These are phyloP conservation scores for Dionaea muscipula DNA, from an alignment of 179 eudicot genomes.

Conservation along the genomic window DNA sequence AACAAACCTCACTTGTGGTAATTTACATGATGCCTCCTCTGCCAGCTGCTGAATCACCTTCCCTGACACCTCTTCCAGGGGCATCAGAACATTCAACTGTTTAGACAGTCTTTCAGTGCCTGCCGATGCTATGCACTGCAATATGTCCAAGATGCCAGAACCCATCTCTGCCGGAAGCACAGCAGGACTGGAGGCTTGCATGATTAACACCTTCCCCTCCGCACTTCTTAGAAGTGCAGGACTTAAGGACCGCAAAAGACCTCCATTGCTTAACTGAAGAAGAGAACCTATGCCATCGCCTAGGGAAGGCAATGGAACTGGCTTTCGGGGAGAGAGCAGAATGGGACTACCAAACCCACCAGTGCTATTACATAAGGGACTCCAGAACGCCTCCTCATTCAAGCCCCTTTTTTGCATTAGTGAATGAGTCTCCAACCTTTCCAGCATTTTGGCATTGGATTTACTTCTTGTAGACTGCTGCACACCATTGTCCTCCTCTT, in stretches of 20 bases:
- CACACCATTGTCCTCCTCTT: slow-evolving; percentile 11
- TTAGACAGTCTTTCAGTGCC: slow-evolving; percentile 21
- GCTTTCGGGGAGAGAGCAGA: slow-evolving; percentile 35
- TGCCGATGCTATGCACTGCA: slow-evolving; percentile 27
- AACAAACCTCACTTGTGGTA: slow-evolving; percentile 22
- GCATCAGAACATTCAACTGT: slow-evolving; percentile 21
- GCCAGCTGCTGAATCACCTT: slow-evolving; percentile 24
- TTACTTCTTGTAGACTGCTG: slow-evolving; percentile 15
- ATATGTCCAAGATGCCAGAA: slow-evolving; percentile 22
- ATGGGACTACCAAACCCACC: slow-evolving; percentile 85
- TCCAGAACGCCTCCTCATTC: slow-evolving; percentile 38
- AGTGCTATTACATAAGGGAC: slow-evolving; percentile 28
- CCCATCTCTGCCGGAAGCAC: slow-evolving; percentile 31
- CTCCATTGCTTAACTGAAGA: slow-evolving; percentile 36
- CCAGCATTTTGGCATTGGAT: slow-evolving; percentile 24
- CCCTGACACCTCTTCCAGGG: slow-evolving; percentile 33
- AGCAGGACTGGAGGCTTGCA: slow-evolving; percentile 28
- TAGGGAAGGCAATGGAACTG: slow-evolving; percentile 39
- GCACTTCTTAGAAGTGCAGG: slow-evolving; percentile 33
- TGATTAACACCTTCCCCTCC: slow-evolving; percentile 31
- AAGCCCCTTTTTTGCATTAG: slow-evolving; percentile 63
- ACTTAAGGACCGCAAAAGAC: slow-evolving; percentile 44
- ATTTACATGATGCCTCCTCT: slow-evolving; percentile 14
- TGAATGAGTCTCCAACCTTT: slow-evolving; percentile 30
- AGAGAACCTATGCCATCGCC: slow-evolving; percentile 45